phyloP scores from a whole-genome alignment of 1,139 yeast species.

The Saccharomyces hybrid region DNA sequence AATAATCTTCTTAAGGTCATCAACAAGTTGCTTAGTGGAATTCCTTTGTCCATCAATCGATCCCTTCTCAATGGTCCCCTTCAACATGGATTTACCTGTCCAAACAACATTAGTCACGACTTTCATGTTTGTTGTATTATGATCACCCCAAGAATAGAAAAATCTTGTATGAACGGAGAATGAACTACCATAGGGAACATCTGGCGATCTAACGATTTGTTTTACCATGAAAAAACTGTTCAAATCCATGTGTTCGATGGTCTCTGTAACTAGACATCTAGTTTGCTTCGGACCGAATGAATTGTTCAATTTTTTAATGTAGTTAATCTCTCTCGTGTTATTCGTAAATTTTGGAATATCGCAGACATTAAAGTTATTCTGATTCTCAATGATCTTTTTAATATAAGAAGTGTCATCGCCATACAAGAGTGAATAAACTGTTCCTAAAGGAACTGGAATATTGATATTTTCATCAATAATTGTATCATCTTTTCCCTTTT shows the following conservation, averaged over 20 bases:
- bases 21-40: conserved; percentile 51
- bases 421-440: conserved; percentile 58
- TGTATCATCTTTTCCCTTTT: conserved; percentile 52
- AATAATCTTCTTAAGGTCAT: conserved; percentile 48
- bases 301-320: conserved; percentile 71
- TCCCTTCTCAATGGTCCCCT: conserved; percentile 87
- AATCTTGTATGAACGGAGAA: conserved; percentile 67
- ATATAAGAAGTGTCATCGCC: conserved; percentile 63
- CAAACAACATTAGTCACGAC: conserved; percentile 71
- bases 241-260: conserved; percentile 55
- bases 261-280: conserved; percentile 69
- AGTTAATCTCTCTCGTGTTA: conserved; percentile 54
- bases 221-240: conserved; percentile 50
- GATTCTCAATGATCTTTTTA: conserved; percentile 50
- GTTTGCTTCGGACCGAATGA: conserved; percentile 96
- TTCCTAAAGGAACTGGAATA: conserved; percentile 69
- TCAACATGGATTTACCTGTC: conserved; percentile 91
- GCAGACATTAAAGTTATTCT: conserved; percentile 63
- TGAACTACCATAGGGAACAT: conserved; percentile 87
- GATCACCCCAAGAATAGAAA: conserved; percentile 68
- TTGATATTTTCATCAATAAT: conserved; percentile 52
- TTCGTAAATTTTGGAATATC: conserved; percentile 45
- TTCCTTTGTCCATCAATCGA: conserved; percentile 84
- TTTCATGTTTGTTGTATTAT: conserved; percentile 56
- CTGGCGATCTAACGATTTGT: conserved; percentile 76